Percentiles rank a stretch among this genome's conserved stretches.
Conservation (phyloP, 2,329 filamentous ascomycete genomes). For the Exophiala calicioides region DNA sequence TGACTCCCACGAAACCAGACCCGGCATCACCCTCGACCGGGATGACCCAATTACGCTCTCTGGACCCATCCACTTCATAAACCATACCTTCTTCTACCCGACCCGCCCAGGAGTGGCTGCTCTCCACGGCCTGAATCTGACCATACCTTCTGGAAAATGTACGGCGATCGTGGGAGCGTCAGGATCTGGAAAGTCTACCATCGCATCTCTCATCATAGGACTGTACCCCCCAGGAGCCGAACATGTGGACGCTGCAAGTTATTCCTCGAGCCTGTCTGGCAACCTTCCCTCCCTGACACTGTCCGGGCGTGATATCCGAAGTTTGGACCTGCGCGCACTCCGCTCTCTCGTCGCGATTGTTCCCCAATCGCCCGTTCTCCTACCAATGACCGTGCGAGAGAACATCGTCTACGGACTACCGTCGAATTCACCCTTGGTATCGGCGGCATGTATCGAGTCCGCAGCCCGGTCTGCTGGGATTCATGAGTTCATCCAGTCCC, state of each 20-base stretch:
- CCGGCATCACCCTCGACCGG: slow-evolving; percentile 43
- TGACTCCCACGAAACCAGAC: slow-evolving; percentile 60
- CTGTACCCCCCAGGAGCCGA: slow-evolving; percentile 57
- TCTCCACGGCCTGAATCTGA: slow-evolving; percentile 66
- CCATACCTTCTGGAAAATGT: slow-evolving; percentile 63
- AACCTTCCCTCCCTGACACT: slow-evolving; percentile 56
- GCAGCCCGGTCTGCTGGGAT: slow-evolving; percentile 64
- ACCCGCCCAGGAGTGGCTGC: slow-evolving; percentile 54
- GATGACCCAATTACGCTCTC: slow-evolving; percentile 32
- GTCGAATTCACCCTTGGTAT: slow-evolving; percentile 54
- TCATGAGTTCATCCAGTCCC: slow-evolving; percentile 71
- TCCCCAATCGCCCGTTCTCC: slow-evolving; percentile 65
- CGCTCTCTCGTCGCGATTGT: slow-evolving; percentile 64
- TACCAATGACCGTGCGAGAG: slow-evolving; percentile 44
- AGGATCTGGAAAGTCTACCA: slow-evolving; percentile 88
- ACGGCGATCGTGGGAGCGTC: slow-evolving; percentile 81
- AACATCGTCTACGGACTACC: slow-evolving; percentile 75
- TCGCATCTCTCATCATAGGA: slow-evolving; percentile 72
- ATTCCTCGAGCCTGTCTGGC: slow-evolving; percentile 2
- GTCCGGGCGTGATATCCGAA: slow-evolving; percentile 54
- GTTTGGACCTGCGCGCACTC: slow-evolving; percentile 60
- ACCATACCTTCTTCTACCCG: slow-evolving; percentile 73
- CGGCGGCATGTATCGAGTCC: slow-evolving; percentile 43
- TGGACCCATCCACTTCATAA: slow-evolving; percentile 60
- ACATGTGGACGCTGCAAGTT: neutral